These are phyloP conservation scores for Lecanicillium sp. DNA, from an alignment of 2,329 filamentous ascomycete species.

Conservation along the genomic window DNA sequence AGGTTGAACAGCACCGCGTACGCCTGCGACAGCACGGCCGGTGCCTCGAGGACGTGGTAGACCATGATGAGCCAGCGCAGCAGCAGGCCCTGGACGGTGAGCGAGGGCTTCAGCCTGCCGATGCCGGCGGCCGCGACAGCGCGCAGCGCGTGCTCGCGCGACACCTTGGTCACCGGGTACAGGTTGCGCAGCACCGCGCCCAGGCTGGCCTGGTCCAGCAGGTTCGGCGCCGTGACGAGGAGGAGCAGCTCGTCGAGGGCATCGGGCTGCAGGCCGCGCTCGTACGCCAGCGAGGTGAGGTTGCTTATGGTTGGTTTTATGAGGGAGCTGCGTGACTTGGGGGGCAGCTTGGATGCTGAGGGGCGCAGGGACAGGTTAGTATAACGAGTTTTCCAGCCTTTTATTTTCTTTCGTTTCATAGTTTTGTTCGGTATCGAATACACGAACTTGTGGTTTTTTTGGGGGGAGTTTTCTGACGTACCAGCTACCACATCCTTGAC, in stretches of 20 bases:
- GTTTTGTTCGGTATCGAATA: too few relatives aligned
- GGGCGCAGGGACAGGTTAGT: not conserved
- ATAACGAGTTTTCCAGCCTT: not conserved
- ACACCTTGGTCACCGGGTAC: constrained; percentile 63
- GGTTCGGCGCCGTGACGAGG: constrained; percentile 56
- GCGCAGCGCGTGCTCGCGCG: constrained; percentile 52
- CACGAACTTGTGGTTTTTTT: not conserved
- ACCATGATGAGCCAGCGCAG: constrained; percentile 74
- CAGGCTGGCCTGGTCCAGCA: constrained; percentile 69
- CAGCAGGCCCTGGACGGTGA: constrained; percentile 61
- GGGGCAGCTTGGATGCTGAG: constrained; percentile 50
- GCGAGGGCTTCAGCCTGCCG: constrained; percentile 65
- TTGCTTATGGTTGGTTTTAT: constrained; percentile 58
- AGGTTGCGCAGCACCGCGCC: constrained; percentile 63
- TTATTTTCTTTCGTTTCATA: not conserved
- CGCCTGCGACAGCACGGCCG: constrained; percentile 54
- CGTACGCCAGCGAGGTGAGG: constrained; percentile 56
- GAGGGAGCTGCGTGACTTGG: constrained; percentile 57
- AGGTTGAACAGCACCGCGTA: constrained; percentile 76
- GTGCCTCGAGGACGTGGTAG: constrained; percentile 61
- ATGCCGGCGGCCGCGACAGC: constrained; percentile 70
- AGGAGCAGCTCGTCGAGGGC: constrained; percentile 57
- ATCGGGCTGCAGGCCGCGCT: constrained; percentile 55
- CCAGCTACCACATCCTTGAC: constrained; percentile 26
- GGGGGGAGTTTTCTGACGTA: constrained; percentile 1